A percentile compares a stretch with the other conserved stretches of the same genome.
These are phyloP conservation scores for Silene coronaria DNA, from an alignment of 179 eudicot species.

Conservation along the genomic window DNA sequence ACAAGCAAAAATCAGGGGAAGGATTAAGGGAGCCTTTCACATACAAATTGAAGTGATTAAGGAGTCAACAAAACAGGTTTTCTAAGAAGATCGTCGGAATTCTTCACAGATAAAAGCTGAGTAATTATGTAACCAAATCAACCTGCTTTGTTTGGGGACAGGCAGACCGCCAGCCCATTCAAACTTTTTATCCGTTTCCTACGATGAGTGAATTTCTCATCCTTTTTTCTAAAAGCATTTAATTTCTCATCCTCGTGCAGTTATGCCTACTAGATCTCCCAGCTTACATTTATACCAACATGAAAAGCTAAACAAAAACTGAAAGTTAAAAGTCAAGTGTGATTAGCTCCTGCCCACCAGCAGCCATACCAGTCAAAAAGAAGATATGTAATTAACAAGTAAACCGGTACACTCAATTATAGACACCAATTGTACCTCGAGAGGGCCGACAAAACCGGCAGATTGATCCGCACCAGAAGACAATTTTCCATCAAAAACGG, in stretches of 20 bases:
- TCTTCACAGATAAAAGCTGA: too few relatives aligned
- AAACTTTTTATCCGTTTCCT: not conserved
- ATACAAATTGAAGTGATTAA: too few relatives aligned
- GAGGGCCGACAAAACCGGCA: constrained; percentile 32
- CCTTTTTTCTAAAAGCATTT: not conserved
- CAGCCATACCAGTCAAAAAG: not conserved
- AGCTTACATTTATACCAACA: not conserved
- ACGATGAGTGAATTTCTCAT: not conserved
- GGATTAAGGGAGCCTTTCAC: too few relatives aligned
- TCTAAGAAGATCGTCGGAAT: too few relatives aligned
- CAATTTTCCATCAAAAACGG: constrained; percentile 1
- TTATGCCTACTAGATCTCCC: not conserved
- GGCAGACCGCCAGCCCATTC: too few relatives aligned
- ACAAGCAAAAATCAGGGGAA: too few relatives aligned
- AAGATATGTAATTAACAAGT: too few relatives aligned
- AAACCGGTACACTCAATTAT: not conserved
- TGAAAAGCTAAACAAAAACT: not conserved
- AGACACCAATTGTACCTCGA: constrained; percentile 32
- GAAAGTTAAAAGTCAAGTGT: not conserved
- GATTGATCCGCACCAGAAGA: constrained; percentile 30
- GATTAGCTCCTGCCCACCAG: not conserved
- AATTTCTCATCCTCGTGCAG: not conserved
- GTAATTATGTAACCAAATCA: too few relatives aligned
- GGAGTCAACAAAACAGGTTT: too few relatives aligned
- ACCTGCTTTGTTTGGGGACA: too few relatives aligned